These are phyloP conservation scores for Globisporangium uncinulatum DNA, from an alignment of 352 stramenopile species.

Conservation along the genomic window DNA sequence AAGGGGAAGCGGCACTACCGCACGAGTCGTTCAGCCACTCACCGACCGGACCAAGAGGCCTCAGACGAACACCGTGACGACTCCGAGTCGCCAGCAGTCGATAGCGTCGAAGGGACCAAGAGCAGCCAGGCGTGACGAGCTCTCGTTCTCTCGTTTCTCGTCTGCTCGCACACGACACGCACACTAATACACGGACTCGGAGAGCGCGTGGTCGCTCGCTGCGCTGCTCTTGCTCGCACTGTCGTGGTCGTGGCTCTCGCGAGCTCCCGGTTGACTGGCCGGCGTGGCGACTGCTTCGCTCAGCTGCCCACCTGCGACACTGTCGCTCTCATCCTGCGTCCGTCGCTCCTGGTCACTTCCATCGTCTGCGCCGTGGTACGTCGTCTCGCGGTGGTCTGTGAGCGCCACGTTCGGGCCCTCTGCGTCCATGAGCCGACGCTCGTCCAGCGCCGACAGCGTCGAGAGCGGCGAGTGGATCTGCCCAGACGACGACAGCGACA, in stretches of 20 bases:
- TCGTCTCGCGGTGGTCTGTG: conserved; percentile 1
- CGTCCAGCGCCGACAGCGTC: conserved; percentile 3
- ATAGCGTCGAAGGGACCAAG: too few relatives aligned
- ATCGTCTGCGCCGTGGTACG: background rate
- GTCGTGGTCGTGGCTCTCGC: background rate
- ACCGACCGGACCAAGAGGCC: background rate
- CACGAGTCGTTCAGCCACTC: background rate
- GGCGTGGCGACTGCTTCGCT: background rate
- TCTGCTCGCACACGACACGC: background rate
- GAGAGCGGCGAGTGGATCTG: conserved; percentile 15
- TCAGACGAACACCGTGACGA: background rate
- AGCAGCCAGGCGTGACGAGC: too few relatives aligned
- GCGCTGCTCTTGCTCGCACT: conserved; percentile 1
- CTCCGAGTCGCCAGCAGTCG: background rate
- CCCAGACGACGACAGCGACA: conserved; percentile 15
- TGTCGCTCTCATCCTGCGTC: background rate
- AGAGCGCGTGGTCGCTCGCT: conserved; percentile 7
- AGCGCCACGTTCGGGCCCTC: conserved; percentile 2
- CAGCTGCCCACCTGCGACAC: background rate
- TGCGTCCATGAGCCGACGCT: conserved; percentile 3
- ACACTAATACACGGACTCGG: conserved; percentile 11
- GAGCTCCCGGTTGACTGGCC: background rate
- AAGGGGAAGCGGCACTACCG: conserved; percentile 59
- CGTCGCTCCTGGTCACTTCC: background rate
- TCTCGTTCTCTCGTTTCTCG: background rate